Base-by-base conservation (phyloP, 1,284 basidiomycete species). In the Melampsora abietis-canadensis region DNA sequence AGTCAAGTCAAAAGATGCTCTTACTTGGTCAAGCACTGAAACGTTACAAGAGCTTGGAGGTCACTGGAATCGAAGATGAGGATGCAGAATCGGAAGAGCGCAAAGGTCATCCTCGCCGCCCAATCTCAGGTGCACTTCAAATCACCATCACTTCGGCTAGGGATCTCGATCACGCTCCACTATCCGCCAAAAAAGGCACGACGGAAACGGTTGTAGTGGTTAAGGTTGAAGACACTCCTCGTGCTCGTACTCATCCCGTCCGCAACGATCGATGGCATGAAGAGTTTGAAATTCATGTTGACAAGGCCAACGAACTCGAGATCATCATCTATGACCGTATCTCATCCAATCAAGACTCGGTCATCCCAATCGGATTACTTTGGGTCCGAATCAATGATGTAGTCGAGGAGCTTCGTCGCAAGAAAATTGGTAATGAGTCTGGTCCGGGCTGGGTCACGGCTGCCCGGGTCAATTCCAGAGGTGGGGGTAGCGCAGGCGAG, bases 281-380 rank as follows among this genome's bases (percentile, higher is more conserved):
- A 83, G 91, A 93, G 76, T 98, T 98, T 77, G 92, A 96, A 82
- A 92, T 99, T 77, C 87, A 90, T 0, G 92, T 98, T 66, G 95
- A 98, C 84, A 98, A 97, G 82, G 94, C 94, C 46, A 98, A 95
- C 82, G 96, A 99, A 85, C 91, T 98, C 70, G 96, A 98, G 83
- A 89, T 99, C 64, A 92, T 93, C 17, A 88, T 99, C 31, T 96
- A 94, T 80, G 96, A 99, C 84, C 92, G 92, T 79, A 88, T 92
- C 78, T 87, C 88, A 21, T 89, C 88, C 7, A 82, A 82, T 77
- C 91, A 92, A 76, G 83, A 84, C 14, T 87, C 91, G 78, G 88
- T 92, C 0, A 87, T 92, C 6, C 95, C 95, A 47, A 94, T 98
- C 77, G 96, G 96, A 54, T 87, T 98, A 80, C 85, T 98, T 21